Base-by-base conservation (phyloP, 345 rosid genomes). In the Rhodamnia rubescens region DNA sequence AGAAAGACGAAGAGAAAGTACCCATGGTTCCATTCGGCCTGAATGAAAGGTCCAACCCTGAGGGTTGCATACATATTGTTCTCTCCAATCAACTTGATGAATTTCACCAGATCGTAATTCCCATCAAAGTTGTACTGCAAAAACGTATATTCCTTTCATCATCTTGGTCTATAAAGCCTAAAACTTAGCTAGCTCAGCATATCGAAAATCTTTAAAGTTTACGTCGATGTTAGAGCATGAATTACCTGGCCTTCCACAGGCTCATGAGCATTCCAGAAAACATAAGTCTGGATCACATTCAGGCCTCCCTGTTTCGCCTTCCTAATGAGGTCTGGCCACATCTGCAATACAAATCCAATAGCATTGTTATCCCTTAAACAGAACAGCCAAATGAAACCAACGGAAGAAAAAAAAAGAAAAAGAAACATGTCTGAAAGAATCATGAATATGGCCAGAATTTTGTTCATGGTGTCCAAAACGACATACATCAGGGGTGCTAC, bases 11-110 rank as follows among this genome's bases (percentile, higher is more conserved):
- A 32, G 8, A 55, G 61, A 85, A 32, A 82, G 55, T 94, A 97
- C 99, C 99, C 99, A 53, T 97, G 96, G 88, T 91, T 97, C 99
- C 99, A 97, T 90, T 97, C 99, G 84, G 96, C 99, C 85, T 97
- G 98, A 84, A 97, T 91, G 90, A 95, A 97, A 3, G 99, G 99
- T 54, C 99, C 99, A 86, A 95, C 86, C 89, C 99, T 89, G 53
- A 97, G 88, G 58, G 90, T 92, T 57, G 85, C 96, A 84, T 89
- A 93, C 97, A 96, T 87, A 3, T 90, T 91, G 47, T 93, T 87
- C 88, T 94, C 94, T 49, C 64, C 82, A 51, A 93, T 87, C 88
- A 90, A 5, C 91, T 89, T 97, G 88, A 97, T 86, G 89, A 96
- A 97, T 85, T 90, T 94, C 85, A 96, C 98, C 88, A 97, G 61